These are phyloP conservation scores for Elaeis guineensis DNA, from an alignment of 176 grass and related monocot genomes.

Conservation along the genomic window DNA sequence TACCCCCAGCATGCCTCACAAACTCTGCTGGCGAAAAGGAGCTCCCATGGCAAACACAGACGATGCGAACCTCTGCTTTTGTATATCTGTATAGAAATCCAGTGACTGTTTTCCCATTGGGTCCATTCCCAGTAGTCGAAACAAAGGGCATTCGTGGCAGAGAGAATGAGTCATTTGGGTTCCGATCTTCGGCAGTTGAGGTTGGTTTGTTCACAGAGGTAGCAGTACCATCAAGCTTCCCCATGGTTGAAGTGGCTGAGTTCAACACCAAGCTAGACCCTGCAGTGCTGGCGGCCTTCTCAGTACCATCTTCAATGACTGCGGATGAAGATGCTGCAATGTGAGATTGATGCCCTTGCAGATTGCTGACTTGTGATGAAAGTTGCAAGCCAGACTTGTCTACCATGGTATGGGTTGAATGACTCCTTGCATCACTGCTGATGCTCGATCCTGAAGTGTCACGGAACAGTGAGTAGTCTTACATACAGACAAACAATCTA, in stretches of 20 bases:
- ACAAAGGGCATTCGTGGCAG: constrained; percentile 3
- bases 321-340: too few species aligned
- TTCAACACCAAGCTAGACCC: not conserved
- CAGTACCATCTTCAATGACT: not conserved
- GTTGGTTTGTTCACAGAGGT: not conserved
- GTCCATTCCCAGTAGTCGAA: constrained; percentile 6
- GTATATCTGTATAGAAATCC: constrained; percentile 22
- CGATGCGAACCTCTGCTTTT: constrained; percentile 10
- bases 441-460: not conserved
- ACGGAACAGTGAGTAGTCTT: not conserved
- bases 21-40: constrained; percentile 27
- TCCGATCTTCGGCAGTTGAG: not conserved
- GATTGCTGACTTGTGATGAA: too few species aligned
- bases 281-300: too few species aligned
- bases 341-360: too few species aligned
- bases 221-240: too few species aligned
- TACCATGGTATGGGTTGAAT: not conserved
- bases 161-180: not conserved
- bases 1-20: constrained; percentile 26
- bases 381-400: too few species aligned
- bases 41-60: constrained; percentile 26
- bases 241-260: not conserved
- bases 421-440: not conserved
- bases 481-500: too few species aligned
- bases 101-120: not conserved